Percentiles rank a stretch among this genome's conserved stretches.
phyloP scores from a whole-genome alignment of 2,329 filamentous ascomycete species.

The Venturia oleaginea region DNA sequence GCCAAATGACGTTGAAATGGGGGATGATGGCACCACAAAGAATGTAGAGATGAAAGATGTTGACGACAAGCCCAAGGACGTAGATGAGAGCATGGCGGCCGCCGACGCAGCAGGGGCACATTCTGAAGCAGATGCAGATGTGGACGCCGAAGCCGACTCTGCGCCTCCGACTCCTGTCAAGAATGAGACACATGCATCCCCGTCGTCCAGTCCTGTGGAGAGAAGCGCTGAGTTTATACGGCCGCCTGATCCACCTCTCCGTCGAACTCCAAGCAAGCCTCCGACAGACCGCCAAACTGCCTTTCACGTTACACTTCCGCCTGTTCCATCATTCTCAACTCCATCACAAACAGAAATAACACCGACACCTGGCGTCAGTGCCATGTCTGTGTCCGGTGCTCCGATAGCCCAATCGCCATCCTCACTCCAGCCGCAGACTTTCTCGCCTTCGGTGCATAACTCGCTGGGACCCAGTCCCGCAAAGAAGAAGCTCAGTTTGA shows the following conservation, averaged over 20 bases:
- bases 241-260: background rate
- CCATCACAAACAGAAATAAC: background rate
- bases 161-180: background rate
- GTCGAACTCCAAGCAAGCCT: background rate
- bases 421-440: slow-evolving; percentile 12
- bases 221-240: background rate
- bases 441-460: slow-evolving; percentile 30
- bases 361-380: slow-evolving; percentile 21
- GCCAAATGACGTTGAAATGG: slow-evolving; percentile 37
- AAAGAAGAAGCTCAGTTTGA: slow-evolving; percentile 43
- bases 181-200: slow-evolving; percentile 1
- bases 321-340: slow-evolving; percentile 21
- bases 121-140: background rate
- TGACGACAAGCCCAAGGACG: background rate
- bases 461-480: slow-evolving; percentile 33
- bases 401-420: slow-evolving; percentile 24
- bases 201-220: background rate
- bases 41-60: background rate
- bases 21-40: slow-evolving; percentile 25
- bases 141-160: background rate
- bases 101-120: background rate
- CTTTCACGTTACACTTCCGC: slow-evolving; percentile 24
- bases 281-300: slow-evolving; percentile 4
- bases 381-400: slow-evolving; percentile 15
- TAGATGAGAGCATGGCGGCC: background rate